These are phyloP conservation scores for Candida schatavii DNA, from an alignment of 805 yeast species.

Conservation along the genomic window DNA sequence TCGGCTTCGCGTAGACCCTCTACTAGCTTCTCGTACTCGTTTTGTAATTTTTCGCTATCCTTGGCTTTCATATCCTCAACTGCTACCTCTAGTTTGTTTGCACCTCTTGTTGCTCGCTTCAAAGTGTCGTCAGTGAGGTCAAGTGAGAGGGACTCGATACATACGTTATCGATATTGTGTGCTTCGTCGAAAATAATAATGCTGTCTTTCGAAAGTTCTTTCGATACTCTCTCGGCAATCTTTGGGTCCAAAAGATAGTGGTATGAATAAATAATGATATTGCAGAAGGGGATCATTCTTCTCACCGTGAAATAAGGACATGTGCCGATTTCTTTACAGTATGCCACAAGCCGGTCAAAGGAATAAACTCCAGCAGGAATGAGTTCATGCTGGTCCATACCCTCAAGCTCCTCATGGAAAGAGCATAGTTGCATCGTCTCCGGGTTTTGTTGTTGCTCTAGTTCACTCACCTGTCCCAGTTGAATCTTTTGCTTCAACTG, in stretches of 20 bases:
- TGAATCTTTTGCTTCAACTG: constrained; percentile 68
- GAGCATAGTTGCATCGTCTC: constrained; percentile 57
- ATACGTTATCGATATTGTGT: constrained; percentile 97
- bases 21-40: constrained; percentile 88
- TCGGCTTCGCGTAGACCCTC: constrained; percentile 86
- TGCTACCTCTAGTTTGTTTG: constrained; percentile 68
- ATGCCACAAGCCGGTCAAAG: constrained; percentile 75
- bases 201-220: constrained; percentile 86
- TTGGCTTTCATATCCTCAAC: constrained; percentile 82
- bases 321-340: constrained; percentile 74
- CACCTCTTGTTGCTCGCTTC: constrained; percentile 85
- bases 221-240: constrained; percentile 92
- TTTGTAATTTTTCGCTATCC: constrained; percentile 80
- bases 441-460: constrained; percentile 45
- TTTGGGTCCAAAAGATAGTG: constrained; percentile 96
- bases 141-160: constrained; percentile 90
- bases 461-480: constrained; percentile 46
- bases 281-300: constrained; percentile 94
- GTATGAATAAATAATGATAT: constrained; percentile 91
- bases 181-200: constrained; percentile 98
- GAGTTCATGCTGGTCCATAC: constrained; percentile 81
- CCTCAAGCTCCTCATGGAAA: constrained; percentile 86
- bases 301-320: constrained; percentile 98
- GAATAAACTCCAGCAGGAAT: constrained; percentile 94
- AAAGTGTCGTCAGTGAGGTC: constrained; percentile 90